Evolutionary conservation across 208 protist species (phyloP), one percentile per base, ranked within the genome.

Genomic region (Lotmaria passim): DNA sequence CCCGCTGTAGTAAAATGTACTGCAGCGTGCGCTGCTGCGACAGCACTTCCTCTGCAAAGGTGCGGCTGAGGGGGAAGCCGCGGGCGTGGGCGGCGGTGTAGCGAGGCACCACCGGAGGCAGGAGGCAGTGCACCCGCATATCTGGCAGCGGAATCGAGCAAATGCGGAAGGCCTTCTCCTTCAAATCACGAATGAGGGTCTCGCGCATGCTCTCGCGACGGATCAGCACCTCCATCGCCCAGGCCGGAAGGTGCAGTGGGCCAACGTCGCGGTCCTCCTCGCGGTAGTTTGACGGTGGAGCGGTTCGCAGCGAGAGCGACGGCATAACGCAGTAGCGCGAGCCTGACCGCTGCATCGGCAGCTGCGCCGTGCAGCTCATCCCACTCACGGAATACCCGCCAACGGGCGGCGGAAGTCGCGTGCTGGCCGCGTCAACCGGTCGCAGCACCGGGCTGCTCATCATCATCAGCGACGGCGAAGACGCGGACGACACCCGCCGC

Each of bases 21-120:
- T 83, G 76, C 21, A 90, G 55, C 23, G 72, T 68, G 21, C 83
- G 79, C 72, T 89, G 81, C 72, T 87, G 83, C 24, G 65, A 50
- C 12, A 89, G 44, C 23, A 93, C 43, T 48, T 93, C 90, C 73
- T 91, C 79, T 2, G 90, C 88, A 56, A 81, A 91, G 28, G 86
- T 85, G 48, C 69, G 71, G 28, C 79, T 75, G 5, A 93, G 72
- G 3, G 69, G 68, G 36, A 85, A 83, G 51, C 81, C 79, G 31
- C 81, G 74, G 4, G 78, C 83, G 70, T 89, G 78, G 1, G 86
- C 86, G 11, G 75, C 85, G 44, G 83, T 66, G 65, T 87, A 70
- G 53, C 88, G 86, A 12, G 81, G 77, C 39, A 94, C 83, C 7
- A 61, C 53, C 1, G 85, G 77, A 0, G 91, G 91, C 44, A 92